Evolutionary conservation across 2,329 filamentous ascomycete species (phyloP).

Genomic region (Colletotrichum ledebouriae): DNA sequence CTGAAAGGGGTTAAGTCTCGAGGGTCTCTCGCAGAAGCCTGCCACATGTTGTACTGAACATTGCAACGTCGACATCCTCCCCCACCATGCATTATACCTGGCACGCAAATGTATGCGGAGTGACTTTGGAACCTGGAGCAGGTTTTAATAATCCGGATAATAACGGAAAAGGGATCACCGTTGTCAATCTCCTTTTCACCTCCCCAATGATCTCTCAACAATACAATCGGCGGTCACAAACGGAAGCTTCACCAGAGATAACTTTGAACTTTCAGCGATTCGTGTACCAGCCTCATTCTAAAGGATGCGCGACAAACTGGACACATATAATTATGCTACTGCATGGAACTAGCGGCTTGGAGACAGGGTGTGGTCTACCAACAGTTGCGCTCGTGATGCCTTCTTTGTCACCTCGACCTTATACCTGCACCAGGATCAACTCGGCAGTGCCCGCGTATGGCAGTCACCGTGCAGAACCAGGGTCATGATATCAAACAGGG

Average conservation of each 20-base stretch:
- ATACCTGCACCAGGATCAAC: background rate
- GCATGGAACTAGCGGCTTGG: background rate
- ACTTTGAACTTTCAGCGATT: background rate
- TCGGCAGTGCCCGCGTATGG: background rate
- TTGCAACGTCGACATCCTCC: slow-evolving; percentile 18
- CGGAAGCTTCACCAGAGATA: background rate
- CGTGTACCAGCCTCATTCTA: background rate
- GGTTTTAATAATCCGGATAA: background rate
- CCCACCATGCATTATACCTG: slow-evolving; percentile 18
- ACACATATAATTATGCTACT: background rate
- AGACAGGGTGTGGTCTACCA: background rate
- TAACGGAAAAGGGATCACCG: background rate
- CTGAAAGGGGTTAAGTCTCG: slow-evolving; percentile 23
- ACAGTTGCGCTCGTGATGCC: background rate
- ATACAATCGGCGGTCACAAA: background rate
- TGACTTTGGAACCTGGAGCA: slow-evolving; percentile 2
- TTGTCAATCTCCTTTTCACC: slow-evolving; percentile 8
- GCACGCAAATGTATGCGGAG: slow-evolving; percentile 20
- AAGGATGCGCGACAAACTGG: background rate
- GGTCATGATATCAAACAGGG: background rate
- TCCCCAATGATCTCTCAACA: background rate
- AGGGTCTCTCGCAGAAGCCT: slow-evolving; percentile 30
- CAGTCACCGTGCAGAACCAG: background rate
- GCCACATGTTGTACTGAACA: slow-evolving; percentile 7
- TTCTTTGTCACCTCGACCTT: background rate